Conservation (phyloP, 2,329 filamentous ascomycete species). For the Cercospora zeae-maydis region DNA sequence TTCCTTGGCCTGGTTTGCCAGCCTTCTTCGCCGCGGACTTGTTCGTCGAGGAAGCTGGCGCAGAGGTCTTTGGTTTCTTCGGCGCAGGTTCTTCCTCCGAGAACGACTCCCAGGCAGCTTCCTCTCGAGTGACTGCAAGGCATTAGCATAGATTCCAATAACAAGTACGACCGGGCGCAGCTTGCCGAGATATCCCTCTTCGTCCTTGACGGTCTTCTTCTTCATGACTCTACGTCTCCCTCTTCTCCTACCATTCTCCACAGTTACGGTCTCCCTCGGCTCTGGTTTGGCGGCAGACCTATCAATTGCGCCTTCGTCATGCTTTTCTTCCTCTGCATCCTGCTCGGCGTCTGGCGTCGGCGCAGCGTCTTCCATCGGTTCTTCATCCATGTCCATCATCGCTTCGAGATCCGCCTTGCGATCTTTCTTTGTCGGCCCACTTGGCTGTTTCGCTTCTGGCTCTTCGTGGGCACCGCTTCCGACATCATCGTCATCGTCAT, state of each 20-base stretch:
- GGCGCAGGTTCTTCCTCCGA: constrained; percentile 76
- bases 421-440: constrained; percentile 53
- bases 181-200: constrained; percentile 81
- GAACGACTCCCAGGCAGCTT: constrained; percentile 84
- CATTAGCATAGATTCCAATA: constrained; percentile 16
- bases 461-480: constrained; percentile 19
- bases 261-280: constrained; percentile 47
- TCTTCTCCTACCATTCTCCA: constrained; percentile 64
- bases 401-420: constrained; percentile 63
- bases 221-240: constrained; percentile 78
- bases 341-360: constrained; percentile 20
- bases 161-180: constrained; percentile 30
- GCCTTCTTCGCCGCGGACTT: constrained; percentile 54
- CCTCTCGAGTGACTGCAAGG: constrained; percentile 75
- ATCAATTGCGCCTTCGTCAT: constrained; percentile 57
- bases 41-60: constrained; percentile 34
- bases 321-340: constrained; percentile 32
- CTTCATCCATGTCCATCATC: constrained; percentile 68
- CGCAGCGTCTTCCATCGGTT: constrained; percentile 27
- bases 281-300: constrained; percentile 42
- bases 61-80: constrained; percentile 52
- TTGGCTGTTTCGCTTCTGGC: constrained; percentile 14
- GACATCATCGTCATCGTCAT: constrained; percentile 53
- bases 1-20: constrained; percentile 62
- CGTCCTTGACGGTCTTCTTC: constrained; percentile 82